These are phyloP conservation scores for Cymbopogon flexuosus DNA, from an alignment of 202 grass and related monocot species.

Conservation along the genomic window DNA sequence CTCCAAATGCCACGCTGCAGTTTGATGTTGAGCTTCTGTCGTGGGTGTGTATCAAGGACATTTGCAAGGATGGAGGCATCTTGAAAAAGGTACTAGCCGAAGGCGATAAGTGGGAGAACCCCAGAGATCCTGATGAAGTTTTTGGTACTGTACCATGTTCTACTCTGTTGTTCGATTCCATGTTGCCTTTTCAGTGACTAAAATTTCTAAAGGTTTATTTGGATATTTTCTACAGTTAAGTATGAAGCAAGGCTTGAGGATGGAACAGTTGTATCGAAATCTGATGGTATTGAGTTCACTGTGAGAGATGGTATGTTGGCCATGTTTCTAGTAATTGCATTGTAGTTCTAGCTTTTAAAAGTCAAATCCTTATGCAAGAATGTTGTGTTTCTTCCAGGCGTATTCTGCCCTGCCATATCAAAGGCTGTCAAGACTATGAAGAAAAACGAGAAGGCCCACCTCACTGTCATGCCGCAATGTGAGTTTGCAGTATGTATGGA, in stretches of 20 bases:
- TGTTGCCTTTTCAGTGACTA: not conserved
- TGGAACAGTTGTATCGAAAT: slow-evolving; percentile 61
- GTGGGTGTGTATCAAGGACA: slow-evolving; percentile 69
- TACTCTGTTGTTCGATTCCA: not conserved
- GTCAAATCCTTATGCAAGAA: slow-evolving; percentile 11
- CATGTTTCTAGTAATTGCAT: not conserved
- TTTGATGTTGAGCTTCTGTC: slow-evolving; percentile 84
- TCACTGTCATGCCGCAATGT: slow-evolving; percentile 73
- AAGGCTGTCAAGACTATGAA: slow-evolving; percentile 86
- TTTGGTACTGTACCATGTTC: slow-evolving; percentile 46
- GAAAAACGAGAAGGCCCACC: slow-evolving; percentile 62
- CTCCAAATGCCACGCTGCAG: slow-evolving; percentile 61
- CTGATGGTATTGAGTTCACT: slow-evolving; percentile 70
- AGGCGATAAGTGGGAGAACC: slow-evolving; percentile 85
- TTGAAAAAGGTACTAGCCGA: slow-evolving; percentile 65
- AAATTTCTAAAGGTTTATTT: slow-evolving; percentile 1
- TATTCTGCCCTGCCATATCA: slow-evolving; percentile 70
- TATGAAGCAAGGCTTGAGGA: slow-evolving; percentile 70
- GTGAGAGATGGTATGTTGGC: slow-evolving; percentile 55
- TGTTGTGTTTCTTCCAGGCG: slow-evolving; percentile 43
- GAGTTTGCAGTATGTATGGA: slow-evolving; percentile 28
- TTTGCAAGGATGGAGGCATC: slow-evolving; percentile 83
- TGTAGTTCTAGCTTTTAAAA: slow-evolving; percentile 24
- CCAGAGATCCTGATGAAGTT: slow-evolving; percentile 73
- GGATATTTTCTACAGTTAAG: slow-evolving; percentile 55